Evolutionary conservation across 2,329 filamentous ascomycete genomes (phyloP).

Genomic region (Ceratocystis eucalypticola): DNA sequence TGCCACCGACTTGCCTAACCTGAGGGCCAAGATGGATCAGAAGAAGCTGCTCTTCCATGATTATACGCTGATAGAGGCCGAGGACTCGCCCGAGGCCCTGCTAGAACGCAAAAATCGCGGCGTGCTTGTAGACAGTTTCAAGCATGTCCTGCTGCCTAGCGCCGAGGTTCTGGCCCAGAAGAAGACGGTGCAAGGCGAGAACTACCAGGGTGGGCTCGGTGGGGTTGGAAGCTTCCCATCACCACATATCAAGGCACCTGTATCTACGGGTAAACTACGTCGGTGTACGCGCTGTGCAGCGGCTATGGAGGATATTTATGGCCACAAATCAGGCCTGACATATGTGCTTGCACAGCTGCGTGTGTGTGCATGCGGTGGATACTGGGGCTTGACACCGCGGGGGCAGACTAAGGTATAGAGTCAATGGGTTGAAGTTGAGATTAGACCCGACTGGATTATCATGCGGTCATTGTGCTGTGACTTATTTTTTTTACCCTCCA

Average conservation of each 20-base stretch:
- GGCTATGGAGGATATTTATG: slow-evolving; percentile 49
- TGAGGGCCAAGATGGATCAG: slow-evolving; percentile 48
- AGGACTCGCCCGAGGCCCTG: slow-evolving; percentile 38
- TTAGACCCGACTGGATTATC: not conserved
- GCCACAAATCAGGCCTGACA: slow-evolving; percentile 35
- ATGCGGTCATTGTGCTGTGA: not conserved
- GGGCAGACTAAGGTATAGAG: slow-evolving; percentile 16
- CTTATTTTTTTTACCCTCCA: not conserved
- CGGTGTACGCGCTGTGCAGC: slow-evolving; percentile 43
- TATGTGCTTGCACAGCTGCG: slow-evolving; percentile 43
- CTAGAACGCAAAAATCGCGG: slow-evolving; percentile 28
- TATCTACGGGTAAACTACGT: slow-evolving; percentile 33
- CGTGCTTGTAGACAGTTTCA: slow-evolving; percentile 42
- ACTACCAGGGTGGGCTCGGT: slow-evolving; percentile 11
- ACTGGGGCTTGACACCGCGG: slow-evolving; percentile 32
- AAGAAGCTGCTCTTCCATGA: slow-evolving; percentile 60
- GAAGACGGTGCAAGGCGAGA: slow-evolving; percentile 21
- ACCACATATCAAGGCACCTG: slow-evolving; percentile 19
- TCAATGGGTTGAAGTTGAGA: not conserved
- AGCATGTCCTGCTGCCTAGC: slow-evolving; percentile 38
- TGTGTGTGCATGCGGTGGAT: slow-evolving; percentile 41
- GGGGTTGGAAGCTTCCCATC: slow-evolving; percentile 3
- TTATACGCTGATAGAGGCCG: slow-evolving; percentile 54
- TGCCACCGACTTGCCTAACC: slow-evolving; percentile 40
- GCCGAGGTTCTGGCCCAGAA: slow-evolving; percentile 18